Conservation (phyloP, 257 asterid genomes). For the Solanum neorickii region DNA sequence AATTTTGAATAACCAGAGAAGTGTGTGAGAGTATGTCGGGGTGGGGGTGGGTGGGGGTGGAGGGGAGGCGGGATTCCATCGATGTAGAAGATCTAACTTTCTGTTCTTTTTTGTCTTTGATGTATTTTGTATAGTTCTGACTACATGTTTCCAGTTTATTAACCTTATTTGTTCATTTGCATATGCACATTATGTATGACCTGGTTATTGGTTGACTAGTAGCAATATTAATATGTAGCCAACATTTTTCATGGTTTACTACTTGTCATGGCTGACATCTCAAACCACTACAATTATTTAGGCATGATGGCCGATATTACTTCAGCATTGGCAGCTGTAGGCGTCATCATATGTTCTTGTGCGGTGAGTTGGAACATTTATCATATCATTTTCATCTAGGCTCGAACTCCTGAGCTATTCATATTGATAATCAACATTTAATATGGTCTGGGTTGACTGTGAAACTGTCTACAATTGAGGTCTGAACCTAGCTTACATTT, state of each 20-base stretch:
- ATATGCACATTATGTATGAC: background rate
- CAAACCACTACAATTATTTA: constrained; percentile 2
- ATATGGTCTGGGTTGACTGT: background rate
- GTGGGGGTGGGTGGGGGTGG: too few species aligned
- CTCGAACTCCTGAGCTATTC: background rate
- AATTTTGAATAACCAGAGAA: background rate
- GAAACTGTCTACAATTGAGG: background rate
- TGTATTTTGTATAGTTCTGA: background rate
- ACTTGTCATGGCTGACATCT: background rate
- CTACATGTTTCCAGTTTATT: background rate
- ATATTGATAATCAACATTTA: background rate
- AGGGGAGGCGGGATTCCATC: background rate
- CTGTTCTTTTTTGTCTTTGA: background rate
- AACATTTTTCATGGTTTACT: background rate
- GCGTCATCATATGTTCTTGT: constrained; percentile 71
- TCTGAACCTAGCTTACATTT: background rate
- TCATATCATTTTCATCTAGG: background rate
- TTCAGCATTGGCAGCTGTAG: constrained; percentile 63
- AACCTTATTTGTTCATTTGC: background rate
- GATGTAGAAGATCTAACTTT: background rate
- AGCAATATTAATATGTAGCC: background rate
- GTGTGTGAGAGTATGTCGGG: background rate
- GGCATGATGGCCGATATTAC: constrained; percentile 93
- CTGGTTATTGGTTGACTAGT: background rate
- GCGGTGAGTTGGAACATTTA: constrained; percentile 44